Base-by-base conservation (phyloP, 2,329 filamentous ascomycete species). In the Microcyclosporella mali region DNA sequence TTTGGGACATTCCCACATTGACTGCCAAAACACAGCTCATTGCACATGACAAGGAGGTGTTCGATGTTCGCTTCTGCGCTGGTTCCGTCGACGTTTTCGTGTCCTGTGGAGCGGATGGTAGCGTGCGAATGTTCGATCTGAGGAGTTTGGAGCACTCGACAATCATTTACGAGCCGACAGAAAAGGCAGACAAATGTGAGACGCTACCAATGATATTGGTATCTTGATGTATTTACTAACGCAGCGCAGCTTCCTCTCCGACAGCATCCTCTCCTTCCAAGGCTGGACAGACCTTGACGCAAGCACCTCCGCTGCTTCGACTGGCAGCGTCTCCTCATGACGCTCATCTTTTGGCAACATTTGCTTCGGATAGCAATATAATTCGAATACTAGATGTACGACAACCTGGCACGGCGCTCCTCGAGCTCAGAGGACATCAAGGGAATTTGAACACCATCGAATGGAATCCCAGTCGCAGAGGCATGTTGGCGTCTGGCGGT, bases 71-170 rank as follows among this genome's bases (percentile, higher is more conserved):
- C 15, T 98, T 98, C 69, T 98, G 92, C 68, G 92, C 92, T 37
- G 92, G 94, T 56, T 95, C 88, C 57, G 88, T 95, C n/a, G 92
- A 98, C 59, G 89, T 97, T 1, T 98, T 98, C 64, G 92, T 97
- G 25, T 95, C 88, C 65, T 98, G 92, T 64, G 92, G 92, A 39
- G 90, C 94, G 43, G 92, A 98, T 63, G 92, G 92, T 30, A 97
- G 90, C 64, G 92, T 98, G 18, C 81, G 92, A 56, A 98, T 98
- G 92, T 98, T 98, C 67, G 92, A 98, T 66, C 73, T 98, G 48
- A 81, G 92, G 60, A 97, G 90, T 65, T 70, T 98, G 40, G 92
- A 98, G 64, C 92, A 98, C 65, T 95, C 89, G 53, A 98, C 92
- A 38, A 98, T 98, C 64, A 98, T 98, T 52, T 98, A 98, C 64